A percentile compares a stretch with the other conserved stretches of the same genome.
Conservation (phyloP, 2,329 filamentous ascomycete species). For the Penicillium occitanis region DNA sequence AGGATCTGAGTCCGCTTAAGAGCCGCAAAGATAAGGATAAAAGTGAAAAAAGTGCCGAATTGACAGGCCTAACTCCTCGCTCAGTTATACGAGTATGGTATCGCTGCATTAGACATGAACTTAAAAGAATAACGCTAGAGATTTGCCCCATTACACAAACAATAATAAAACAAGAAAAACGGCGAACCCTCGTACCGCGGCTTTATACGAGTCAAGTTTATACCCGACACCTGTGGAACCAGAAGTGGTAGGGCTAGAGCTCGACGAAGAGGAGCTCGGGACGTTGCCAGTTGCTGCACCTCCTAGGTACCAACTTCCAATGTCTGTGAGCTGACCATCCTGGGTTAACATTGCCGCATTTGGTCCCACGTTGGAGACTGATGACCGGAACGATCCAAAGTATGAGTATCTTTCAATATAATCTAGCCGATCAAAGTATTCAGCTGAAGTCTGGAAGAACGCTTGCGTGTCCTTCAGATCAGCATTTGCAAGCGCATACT, state of each 20-base stretch:
- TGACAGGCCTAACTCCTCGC: background rate
- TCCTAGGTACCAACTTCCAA: conserved; percentile 20
- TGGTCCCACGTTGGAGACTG: conserved; percentile 18
- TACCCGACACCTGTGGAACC: conserved; percentile 1
- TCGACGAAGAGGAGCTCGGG: conserved; percentile 10
- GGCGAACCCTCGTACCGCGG: background rate
- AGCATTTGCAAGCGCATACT: conserved; percentile 16
- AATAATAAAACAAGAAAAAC: background rate
- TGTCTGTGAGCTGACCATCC: conserved; percentile 18
- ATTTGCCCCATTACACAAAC: background rate
- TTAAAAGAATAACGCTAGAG: background rate
- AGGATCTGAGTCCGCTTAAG: background rate
- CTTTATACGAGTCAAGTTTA: background rate
- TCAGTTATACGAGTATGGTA: background rate
- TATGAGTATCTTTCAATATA: conserved; percentile 21
- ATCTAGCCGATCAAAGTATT: conserved; percentile 21
- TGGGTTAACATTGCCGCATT: conserved; percentile 20
- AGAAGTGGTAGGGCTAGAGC: conserved; percentile 1
- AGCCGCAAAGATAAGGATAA: conserved; percentile 3
- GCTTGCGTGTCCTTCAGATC: conserved; percentile 11
- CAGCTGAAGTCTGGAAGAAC: conserved; percentile 19
- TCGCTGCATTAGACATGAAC: background rate
- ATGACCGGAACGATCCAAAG: conserved; percentile 18
- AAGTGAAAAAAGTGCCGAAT: background rate
- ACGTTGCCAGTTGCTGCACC: conserved; percentile 18